Percentiles rank a stretch among this genome's conserved stretches.
phyloP scores from a whole-genome alignment of 495 filamentous ascomycete species.

The Margaritispora aquatica region DNA sequence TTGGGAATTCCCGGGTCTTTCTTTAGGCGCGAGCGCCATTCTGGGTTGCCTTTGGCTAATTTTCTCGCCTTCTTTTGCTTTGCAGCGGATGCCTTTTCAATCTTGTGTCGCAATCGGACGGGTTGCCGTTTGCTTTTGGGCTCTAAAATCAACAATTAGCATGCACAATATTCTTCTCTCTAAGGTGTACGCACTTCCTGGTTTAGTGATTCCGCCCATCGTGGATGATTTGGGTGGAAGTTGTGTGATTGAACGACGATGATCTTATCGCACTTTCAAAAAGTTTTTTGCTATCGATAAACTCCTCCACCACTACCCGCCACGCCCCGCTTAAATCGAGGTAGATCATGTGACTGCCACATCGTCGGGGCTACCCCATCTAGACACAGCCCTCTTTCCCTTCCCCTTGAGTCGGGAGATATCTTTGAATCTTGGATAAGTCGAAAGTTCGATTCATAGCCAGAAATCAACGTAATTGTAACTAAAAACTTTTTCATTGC shows the following conservation, averaged over 20 bases:
- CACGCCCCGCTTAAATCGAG: not conserved
- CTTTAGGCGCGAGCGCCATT: slow-evolving; percentile 90
- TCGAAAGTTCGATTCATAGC: too few species aligned
- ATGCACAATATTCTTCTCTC: not conserved
- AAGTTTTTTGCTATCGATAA: slow-evolving; percentile 7
- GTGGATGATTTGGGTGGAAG: slow-evolving; percentile 3
- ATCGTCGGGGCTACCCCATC: not conserved
- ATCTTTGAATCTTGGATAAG: not conserved
- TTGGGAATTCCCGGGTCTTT: slow-evolving; percentile 98
- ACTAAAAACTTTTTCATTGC: too few species aligned
- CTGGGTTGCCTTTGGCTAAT: slow-evolving; percentile 87
- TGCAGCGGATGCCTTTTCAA: slow-evolving; percentile 84
- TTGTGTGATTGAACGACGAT: slow-evolving; percentile 1
- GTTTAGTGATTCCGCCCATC: slow-evolving; percentile 25
- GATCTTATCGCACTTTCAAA: slow-evolving; percentile 18
- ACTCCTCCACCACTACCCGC: not conserved
- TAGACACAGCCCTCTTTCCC: not conserved
- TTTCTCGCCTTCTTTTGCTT: slow-evolving; percentile 89
- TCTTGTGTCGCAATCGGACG: slow-evolving; percentile 87
- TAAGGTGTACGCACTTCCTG: slow-evolving; percentile 20
- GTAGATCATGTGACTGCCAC: not conserved
- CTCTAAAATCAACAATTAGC: slow-evolving; percentile 45
- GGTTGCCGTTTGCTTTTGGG: slow-evolving; percentile 90
- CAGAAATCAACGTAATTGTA: too few species aligned
- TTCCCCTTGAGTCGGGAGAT: not conserved